Evolutionary conservation across 2,329 filamentous ascomycete genomes (phyloP).

Genomic region (Neophaeococcomyces mojaviensis): DNA sequence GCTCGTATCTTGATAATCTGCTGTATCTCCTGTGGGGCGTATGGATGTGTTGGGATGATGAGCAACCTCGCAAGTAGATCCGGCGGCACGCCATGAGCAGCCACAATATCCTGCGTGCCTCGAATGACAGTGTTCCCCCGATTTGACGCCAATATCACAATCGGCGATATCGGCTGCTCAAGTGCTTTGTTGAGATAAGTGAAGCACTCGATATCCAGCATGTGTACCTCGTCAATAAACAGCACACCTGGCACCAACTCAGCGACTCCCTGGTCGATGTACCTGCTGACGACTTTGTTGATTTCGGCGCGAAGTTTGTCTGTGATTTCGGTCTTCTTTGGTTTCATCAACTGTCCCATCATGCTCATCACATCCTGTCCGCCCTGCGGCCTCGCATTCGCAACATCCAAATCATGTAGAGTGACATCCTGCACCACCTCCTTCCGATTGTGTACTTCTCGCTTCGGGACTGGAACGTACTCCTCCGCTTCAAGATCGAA

Average conservation of each 20-base stretch:
- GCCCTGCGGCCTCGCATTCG: conserved; percentile 88
- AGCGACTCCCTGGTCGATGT: conserved; percentile 96
- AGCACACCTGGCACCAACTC: conserved; percentile 96
- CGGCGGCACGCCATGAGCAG: conserved; percentile 86
- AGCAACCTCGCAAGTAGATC: conserved; percentile 90
- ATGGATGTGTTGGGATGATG: conserved; percentile 90
- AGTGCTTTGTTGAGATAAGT: conserved; percentile 98
- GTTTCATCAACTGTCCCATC: conserved; percentile 99
- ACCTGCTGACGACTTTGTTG: conserved; percentile 98
- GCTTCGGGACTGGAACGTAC: conserved; percentile 97
- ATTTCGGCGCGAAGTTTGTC: conserved; percentile 94
- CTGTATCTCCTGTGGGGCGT: conserved; percentile 82
- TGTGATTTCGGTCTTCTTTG: conserved; percentile 98
- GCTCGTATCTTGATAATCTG: conserved; percentile 81
- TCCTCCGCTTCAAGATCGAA: conserved; percentile 98
- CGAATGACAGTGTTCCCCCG: conserved; percentile 88
- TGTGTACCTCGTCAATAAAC: conserved; percentile 98
- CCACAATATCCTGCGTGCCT: conserved; percentile 69
- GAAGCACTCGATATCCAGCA: conserved; percentile 99
- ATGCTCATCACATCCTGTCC: conserved; percentile 99
- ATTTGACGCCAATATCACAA: conserved; percentile 96
- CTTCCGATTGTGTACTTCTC: conserved; percentile 99
- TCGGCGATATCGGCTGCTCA: conserved; percentile 87
- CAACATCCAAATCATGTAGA: conserved; percentile 90
- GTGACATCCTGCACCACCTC: conserved; percentile 99